Conservation (phyloP, 1,139 yeast species). For the Taphrina pruni region DNA sequence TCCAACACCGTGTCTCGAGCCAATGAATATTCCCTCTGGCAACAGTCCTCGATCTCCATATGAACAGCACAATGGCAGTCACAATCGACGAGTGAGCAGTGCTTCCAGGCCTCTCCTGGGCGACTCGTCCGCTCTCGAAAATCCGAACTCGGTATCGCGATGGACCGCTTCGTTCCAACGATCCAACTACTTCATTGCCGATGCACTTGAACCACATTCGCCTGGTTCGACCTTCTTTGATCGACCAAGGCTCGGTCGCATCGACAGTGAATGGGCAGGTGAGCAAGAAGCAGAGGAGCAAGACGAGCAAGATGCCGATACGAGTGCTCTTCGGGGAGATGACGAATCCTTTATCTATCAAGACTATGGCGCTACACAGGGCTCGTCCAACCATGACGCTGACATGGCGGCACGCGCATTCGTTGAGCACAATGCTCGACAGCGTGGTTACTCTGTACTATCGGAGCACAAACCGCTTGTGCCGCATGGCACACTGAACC, state of each 20-base stretch:
- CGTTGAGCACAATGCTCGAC: conserved; percentile 24
- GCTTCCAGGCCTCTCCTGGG: neutral
- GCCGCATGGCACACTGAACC: conserved; percentile 11
- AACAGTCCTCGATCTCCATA: conserved; percentile 19
- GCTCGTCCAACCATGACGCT: conserved; percentile 15
- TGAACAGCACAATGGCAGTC: neutral
- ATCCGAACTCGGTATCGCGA: conserved; percentile 28
- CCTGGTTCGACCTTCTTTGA: conserved; percentile 26
- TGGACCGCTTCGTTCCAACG: conserved; percentile 38
- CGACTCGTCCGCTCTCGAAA: conserved; percentile 13
- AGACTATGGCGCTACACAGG: conserved; percentile 24
- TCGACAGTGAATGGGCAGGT: conserved; percentile 38
- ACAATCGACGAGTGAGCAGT: conserved; percentile 3
- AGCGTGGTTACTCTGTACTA: conserved; percentile 12
- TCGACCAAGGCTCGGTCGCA: conserved; percentile 34
- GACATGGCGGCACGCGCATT: conserved; percentile 30
- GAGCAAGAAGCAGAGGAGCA: conserved; percentile 34
- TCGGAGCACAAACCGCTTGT: conserved; percentile 35
- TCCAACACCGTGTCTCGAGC: neutral
- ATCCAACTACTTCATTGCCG: conserved; percentile 34
- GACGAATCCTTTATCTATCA: conserved; percentile 33
- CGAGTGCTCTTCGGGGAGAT: conserved; percentile 23
- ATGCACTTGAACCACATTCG: conserved; percentile 36
- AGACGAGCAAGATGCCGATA: conserved; percentile 27
- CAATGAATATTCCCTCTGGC: conserved; percentile 28